phyloP scores from a whole-genome alignment of 1,139 yeast species.

The Saccharomyces pastorianus region DNA sequence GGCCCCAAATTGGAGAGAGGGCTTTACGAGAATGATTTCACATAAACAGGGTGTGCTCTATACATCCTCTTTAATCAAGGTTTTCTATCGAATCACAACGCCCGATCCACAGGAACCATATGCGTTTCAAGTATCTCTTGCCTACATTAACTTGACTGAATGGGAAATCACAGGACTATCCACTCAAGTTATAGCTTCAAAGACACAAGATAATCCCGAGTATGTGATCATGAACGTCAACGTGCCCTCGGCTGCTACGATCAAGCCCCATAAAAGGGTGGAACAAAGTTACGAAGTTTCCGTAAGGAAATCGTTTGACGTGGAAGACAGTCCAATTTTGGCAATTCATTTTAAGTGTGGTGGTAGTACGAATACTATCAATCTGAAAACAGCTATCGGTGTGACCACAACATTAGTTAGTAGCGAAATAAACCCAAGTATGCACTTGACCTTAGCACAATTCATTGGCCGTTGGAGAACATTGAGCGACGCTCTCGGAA shows the following conservation, averaged over 20 bases:
- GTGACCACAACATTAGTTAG: constrained; percentile 48
- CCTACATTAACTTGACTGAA: constrained; percentile 55
- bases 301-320: constrained; percentile 41
- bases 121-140: constrained; percentile 33
- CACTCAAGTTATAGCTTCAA: constrained; percentile 21
- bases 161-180: constrained; percentile 26
- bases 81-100: constrained; percentile 47
- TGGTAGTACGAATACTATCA: constrained; percentile 41
- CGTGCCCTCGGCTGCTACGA: constrained; percentile 44
- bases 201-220: constrained; percentile 40
- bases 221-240: constrained; percentile 41
- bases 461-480: constrained; percentile 74
- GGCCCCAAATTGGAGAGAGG: constrained; percentile 71
- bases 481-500: constrained; percentile 50
- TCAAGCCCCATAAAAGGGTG: constrained; percentile 43
- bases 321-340: constrained; percentile 50
- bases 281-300: constrained; percentile 40
- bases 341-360: constrained; percentile 43
- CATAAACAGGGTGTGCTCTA: constrained; percentile 75
- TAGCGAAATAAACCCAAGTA: constrained; percentile 43
- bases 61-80: constrained; percentile 63
- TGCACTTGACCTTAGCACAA: constrained; percentile 43
- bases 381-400: constrained; percentile 61
- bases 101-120: constrained; percentile 32
- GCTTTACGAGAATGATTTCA: constrained; percentile 64